Evolutionary conservation across 139 green algal species (phyloP), one percentile per base, ranked within the genome.

Genomic region (Yamagishiella unicocca): DNA sequence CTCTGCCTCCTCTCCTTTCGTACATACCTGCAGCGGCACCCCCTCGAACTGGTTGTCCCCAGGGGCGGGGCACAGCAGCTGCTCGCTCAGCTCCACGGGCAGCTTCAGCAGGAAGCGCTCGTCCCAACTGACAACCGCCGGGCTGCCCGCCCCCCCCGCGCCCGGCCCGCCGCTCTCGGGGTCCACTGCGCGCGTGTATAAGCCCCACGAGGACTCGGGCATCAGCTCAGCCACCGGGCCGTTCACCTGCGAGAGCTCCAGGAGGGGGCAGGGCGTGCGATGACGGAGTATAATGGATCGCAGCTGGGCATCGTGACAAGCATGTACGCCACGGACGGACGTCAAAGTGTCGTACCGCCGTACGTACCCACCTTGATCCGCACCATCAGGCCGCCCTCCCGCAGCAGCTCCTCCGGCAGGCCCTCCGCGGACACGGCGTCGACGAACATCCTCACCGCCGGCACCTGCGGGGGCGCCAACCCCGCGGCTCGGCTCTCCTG

Each of bases 51-150:
- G 91, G 78, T 94, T 92, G 64, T 92, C 91, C 3, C 89, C 91
- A 1, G 89, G 88, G 2, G 88, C 89, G 43, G 91, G 91, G 19
- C 70, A 84, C 43, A 94, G 78, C 78, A 94, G 85, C 83, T 92
- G 87, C 71, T 94, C 91, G 46, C 67, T 80, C 24, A 94, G 83
- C 58, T 83, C 85, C 33, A 78, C 45, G 10, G 91, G 93, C 61
- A 96, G 87, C 25, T 89, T 74, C 33, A 96, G 71, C 54, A 95
- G 71, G 54, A 96, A 93, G 10, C 92, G 90, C 89, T 96, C 93
- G 37, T 85, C 33, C 93, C 93, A 96, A 0, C 40, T 22, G 35
- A 93, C 82, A 73, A 62, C 72, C 10, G 43, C 21, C 10, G 37
- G 45, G 35, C 2, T 40, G n/a, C 5, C 29, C 8, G 46, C n/a